Evolutionary conservation across 192 early-diverging fungal species (phyloP).

Genomic region (Cetraspora pellucida): DNA sequence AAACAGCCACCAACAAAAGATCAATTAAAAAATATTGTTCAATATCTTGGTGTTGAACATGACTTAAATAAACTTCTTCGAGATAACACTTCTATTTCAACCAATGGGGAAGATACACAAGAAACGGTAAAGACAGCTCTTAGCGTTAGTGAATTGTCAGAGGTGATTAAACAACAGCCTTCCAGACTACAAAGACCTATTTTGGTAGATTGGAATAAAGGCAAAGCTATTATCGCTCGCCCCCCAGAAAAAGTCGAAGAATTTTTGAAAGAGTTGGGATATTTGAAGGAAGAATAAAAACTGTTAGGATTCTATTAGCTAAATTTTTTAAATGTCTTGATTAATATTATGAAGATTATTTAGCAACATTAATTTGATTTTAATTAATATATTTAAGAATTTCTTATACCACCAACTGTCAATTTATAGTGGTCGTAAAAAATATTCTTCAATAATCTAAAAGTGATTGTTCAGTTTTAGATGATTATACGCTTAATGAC

Average conservation of each 20-base stretch:
- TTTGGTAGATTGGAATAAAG: conserved; percentile 29
- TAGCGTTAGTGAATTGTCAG: not conserved
- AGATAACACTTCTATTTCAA: not conserved
- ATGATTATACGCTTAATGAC: too few relatives aligned
- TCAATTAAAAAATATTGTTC: not conserved
- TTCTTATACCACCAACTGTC: too few relatives aligned
- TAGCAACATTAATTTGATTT: too few relatives aligned
- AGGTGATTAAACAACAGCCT: conserved; percentile 16
- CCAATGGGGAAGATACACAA: not conserved
- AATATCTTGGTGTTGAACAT: conserved; percentile 12
- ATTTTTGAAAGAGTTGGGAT: conserved; percentile 28
- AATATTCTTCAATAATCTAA: too few relatives aligned
- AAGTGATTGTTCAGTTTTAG: too few relatives aligned
- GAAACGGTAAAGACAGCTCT: not conserved
- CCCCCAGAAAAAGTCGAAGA: conserved; percentile 11
- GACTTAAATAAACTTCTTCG: conserved; percentile 5
- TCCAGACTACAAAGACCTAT: conserved; percentile 17
- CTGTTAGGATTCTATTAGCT: too few relatives aligned
- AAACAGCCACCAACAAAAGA: conserved; percentile 14
- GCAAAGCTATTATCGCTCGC: conserved; percentile 32
- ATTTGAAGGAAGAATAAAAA: not conserved
- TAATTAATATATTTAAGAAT: too few relatives aligned
- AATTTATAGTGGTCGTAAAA: too few relatives aligned
- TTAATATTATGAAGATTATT: too few relatives aligned
- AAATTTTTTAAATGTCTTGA: too few relatives aligned